Percentiles rank a stretch among this genome's conserved stretches.
Conservation (phyloP, 305 asterid species). For the Fraxinus latifolia region DNA sequence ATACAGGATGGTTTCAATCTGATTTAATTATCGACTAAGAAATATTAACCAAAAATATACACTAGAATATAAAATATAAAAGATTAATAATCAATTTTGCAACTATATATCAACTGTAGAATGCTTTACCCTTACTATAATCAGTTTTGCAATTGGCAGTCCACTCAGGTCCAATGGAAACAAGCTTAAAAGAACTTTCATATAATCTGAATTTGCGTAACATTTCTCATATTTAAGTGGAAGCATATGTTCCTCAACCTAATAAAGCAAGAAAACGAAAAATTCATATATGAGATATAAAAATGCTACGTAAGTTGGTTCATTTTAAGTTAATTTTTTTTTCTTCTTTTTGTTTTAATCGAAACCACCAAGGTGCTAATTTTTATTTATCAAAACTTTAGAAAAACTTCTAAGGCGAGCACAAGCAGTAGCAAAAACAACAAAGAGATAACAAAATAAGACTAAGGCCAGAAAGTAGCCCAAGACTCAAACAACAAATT, state of each 20-base stretch:
- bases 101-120: background rate
- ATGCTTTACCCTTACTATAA: background rate
- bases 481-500: background rate
- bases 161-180: background rate
- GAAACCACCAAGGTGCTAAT: background rate
- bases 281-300: background rate
- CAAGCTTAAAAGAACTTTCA: background rate
- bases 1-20: background rate
- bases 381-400: too few relatives aligned
- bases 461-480: background rate
- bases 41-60: background rate
- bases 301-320: background rate
- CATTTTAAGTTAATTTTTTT: background rate
- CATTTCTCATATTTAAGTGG: background rate
- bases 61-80: background rate
- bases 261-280: background rate
- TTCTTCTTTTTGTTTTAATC: background rate
- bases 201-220: background rate
- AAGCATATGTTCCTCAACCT: background rate
- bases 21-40: background rate
- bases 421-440: background rate
- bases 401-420: background rate
- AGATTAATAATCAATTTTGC: background rate
- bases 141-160: background rate
- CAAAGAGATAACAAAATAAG: background rate